A percentile compares a stretch with the other conserved stretches of the same genome.
Conservation (phyloP, 164 flowering plant species). For the Liquidambar formosana region DNA sequence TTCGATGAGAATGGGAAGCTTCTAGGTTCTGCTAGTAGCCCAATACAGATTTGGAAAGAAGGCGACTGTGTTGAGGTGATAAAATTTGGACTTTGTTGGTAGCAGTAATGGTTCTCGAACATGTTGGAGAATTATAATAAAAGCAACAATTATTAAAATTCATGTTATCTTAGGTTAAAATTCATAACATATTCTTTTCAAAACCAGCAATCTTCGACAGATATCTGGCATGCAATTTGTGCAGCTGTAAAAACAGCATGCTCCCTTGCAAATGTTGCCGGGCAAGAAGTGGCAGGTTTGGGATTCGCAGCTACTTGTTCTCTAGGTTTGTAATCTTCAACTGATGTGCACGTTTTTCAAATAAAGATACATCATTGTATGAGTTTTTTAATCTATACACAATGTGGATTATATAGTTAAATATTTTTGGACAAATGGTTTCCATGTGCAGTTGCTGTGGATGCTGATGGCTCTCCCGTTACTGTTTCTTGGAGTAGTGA, state of each 20-base stretch:
- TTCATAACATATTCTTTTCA: slow-evolving; percentile 1
- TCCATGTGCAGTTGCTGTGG: slow-evolving; percentile 79
- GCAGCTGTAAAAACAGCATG: slow-evolving; percentile 89
- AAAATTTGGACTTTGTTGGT: slow-evolving; percentile 5
- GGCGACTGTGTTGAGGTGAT: slow-evolving; percentile 87
- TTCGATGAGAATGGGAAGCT: slow-evolving; percentile 85
- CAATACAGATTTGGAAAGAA: slow-evolving; percentile 96
- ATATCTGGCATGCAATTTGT: slow-evolving; percentile 96
- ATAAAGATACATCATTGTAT: not conserved
- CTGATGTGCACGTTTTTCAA: not conserved
- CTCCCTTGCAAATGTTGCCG: slow-evolving; percentile 66
- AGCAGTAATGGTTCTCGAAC: not conserved
- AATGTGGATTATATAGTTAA: not conserved
- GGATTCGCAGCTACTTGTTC: slow-evolving; percentile 99
- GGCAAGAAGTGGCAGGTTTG: slow-evolving; percentile 69
- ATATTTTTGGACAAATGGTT: slow-evolving; percentile 7
- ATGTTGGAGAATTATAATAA: not conserved
- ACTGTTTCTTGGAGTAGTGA: slow-evolving; percentile 97
- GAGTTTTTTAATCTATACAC: not conserved
- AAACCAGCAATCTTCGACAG: slow-evolving; percentile 97
- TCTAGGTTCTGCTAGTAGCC: slow-evolving; percentile 84
- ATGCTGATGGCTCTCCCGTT: slow-evolving; percentile 93
- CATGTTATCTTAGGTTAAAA: not conserved
- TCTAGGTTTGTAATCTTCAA: slow-evolving; percentile 60
- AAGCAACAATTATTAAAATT: not conserved